These are phyloP conservation scores for Mucor piriformis DNA, from an alignment of 371 early-diverging fungal genomes.

Conservation along the genomic window DNA sequence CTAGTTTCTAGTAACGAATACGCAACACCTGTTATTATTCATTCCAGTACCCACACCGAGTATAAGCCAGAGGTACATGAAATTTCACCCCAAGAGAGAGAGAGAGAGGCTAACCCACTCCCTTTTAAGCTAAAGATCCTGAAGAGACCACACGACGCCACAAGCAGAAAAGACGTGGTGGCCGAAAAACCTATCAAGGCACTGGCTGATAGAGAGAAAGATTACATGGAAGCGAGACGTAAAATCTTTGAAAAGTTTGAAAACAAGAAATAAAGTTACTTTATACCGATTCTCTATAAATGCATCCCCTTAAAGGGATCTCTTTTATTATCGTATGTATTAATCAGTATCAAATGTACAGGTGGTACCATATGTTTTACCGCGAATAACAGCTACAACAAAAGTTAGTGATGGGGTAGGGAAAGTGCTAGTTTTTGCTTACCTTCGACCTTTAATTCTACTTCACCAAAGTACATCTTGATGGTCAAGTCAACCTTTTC, in stretches of 20 bases:
- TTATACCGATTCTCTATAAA: too few relatives aligned
- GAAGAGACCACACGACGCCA: constrained; percentile 20
- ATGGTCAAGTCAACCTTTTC: constrained; percentile 51
- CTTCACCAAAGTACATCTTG: constrained; percentile 52
- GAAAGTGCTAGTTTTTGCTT: not conserved
- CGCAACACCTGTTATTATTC: constrained; percentile 25
- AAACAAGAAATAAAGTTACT: constrained; percentile 5
- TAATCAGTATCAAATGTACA: constrained; percentile 51
- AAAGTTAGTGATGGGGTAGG: not conserved
- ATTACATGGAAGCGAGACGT: constrained; percentile 30
- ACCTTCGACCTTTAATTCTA: constrained; percentile 54
- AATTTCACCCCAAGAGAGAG: not conserved
- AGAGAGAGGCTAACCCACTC: not conserved
- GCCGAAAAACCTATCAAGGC: constrained; percentile 11
- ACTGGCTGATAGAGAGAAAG: constrained; percentile 34
- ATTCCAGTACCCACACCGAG: constrained; percentile 26
- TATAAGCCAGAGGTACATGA: constrained; percentile 39
- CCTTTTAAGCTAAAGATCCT: constrained; percentile 24
- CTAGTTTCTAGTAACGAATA: constrained; percentile 21
- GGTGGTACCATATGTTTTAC: constrained; percentile 53
- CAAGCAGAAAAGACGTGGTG: not conserved
- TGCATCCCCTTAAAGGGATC: too few relatives aligned
- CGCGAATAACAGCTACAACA: constrained; percentile 47
- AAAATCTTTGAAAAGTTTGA: constrained; percentile 28
- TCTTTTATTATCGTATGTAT: too few relatives aligned